phyloP scores from a whole-genome alignment of 495 filamentous ascomycete species.

The Xylaria venustula region DNA sequence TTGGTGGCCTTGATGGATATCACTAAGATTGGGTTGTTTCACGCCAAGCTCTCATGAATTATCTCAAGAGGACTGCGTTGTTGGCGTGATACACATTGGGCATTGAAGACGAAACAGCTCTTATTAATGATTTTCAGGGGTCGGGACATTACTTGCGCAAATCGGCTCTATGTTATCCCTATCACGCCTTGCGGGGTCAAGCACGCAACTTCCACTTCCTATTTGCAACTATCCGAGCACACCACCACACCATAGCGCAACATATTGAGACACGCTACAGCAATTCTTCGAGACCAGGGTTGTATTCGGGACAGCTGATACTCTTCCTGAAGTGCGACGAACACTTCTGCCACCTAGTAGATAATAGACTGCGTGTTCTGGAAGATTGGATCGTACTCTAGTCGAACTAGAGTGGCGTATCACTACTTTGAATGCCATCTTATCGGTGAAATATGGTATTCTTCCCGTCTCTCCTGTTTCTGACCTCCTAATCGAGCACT shows the following conservation, averaged over 20 bases:
- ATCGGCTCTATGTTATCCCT: slow-evolving; percentile 1
- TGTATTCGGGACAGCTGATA: no score
- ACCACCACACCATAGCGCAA: slow-evolving; percentile 16
- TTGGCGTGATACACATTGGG: slow-evolving; percentile 1
- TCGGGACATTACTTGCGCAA: neutral
- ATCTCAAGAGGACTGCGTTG: neutral
- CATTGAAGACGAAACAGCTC: neutral
- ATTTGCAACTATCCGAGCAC: slow-evolving; percentile 26
- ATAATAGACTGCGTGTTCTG: no score
- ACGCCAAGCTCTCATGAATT: neutral
- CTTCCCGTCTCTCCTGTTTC: neutral
- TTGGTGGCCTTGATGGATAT: neutral
- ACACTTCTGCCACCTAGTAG: no score
- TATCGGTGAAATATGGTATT: neutral
- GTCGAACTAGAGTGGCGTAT: no score
- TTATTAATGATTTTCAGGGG: slow-evolving; percentile 3
- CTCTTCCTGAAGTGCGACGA: no score
- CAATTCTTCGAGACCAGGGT: slow-evolving; percentile 3
- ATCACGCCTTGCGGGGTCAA: slow-evolving; percentile 19
- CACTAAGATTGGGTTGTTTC: neutral
- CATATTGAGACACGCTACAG: neutral
- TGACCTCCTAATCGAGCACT: neutral
- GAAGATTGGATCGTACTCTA: no score
- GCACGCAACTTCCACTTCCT: slow-evolving; percentile 29
- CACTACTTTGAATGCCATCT: neutral